Evolutionary conservation across 1,139 yeast species (phyloP).

Genomic region (Taphrina pruni): DNA sequence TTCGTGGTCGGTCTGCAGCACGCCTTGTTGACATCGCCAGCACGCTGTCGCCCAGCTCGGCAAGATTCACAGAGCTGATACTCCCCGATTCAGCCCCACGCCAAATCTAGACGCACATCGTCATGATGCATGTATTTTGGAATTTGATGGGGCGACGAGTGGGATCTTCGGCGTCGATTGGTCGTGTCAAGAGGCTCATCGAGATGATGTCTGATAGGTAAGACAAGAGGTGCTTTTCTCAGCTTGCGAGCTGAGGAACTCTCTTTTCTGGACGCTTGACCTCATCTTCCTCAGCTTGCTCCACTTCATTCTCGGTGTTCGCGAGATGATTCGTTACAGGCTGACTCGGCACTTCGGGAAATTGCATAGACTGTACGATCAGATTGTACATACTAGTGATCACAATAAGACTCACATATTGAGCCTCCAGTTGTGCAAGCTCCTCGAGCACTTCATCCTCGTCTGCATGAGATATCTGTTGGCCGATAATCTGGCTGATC

Average conservation of each 20-base stretch:
- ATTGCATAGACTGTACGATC: constrained; percentile 16
- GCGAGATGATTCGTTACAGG: background rate
- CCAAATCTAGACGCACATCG: too few species aligned
- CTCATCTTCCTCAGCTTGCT: constrained; percentile 1
- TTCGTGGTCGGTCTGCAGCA: too few species aligned
- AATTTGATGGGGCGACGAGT: too few species aligned
- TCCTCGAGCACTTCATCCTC: constrained; percentile 64
- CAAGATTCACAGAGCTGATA: too few species aligned
- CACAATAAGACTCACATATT: constrained; percentile 3
- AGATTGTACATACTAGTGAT: background rate
- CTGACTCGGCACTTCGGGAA: background rate
- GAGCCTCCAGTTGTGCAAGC: constrained; percentile 21
- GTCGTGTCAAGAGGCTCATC: too few species aligned
- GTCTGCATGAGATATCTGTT: constrained; percentile 60
- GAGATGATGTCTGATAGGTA: too few species aligned
- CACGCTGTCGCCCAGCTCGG: too few species aligned
- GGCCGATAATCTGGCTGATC: constrained; percentile 57
- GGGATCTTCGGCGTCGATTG: too few species aligned
- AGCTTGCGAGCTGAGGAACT: constrained; percentile 14
- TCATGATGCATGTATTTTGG: too few species aligned
- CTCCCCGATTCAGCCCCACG: too few species aligned
- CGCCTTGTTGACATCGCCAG: too few species aligned
- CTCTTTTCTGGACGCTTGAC: background rate
- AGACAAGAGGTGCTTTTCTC: background rate
- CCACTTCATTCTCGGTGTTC: background rate